These are phyloP conservation scores for Penicillium sp. DNA, from an alignment of 2,329 filamentous ascomycete genomes.

Conservation along the genomic window DNA sequence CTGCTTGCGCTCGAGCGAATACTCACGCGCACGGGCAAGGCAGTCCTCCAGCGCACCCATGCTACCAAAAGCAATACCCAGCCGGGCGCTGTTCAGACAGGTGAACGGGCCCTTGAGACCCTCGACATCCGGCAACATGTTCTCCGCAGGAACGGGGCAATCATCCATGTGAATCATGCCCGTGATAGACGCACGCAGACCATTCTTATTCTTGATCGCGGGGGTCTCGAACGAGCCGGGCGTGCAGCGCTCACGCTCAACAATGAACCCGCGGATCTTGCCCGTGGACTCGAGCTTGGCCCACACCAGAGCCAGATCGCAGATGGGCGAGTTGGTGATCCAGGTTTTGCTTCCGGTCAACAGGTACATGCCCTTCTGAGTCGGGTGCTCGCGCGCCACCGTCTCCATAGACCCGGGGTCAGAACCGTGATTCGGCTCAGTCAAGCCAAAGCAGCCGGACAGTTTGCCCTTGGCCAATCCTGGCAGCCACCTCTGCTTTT, in stretches of 20 bases:
- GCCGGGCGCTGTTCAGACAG: slow-evolving; percentile 87
- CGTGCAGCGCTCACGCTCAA: slow-evolving; percentile 80
- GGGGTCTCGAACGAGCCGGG: slow-evolving; percentile 87
- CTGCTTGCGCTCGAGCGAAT: slow-evolving; percentile 88
- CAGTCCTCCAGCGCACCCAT: slow-evolving; percentile 95
- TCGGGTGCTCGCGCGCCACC: slow-evolving; percentile 74
- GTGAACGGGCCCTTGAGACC: slow-evolving; percentile 85
- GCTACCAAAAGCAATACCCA: slow-evolving; percentile 88
- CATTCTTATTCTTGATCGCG: slow-evolving; percentile 89
- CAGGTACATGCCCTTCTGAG: slow-evolving; percentile 73
- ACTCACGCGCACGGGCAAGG: slow-evolving; percentile 71
- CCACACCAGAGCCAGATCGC: slow-evolving; percentile 82
- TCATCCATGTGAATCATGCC: slow-evolving; percentile 97
- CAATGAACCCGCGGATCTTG: slow-evolving; percentile 87
- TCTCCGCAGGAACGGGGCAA: slow-evolving; percentile 78
- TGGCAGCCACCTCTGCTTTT: slow-evolving; percentile 78
- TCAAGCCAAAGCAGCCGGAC: slow-evolving; percentile 81
- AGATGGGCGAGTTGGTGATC: slow-evolving; percentile 92
- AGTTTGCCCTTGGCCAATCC: slow-evolving; percentile 76
- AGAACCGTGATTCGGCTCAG: slow-evolving; percentile 87
- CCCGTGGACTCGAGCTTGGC: slow-evolving; percentile 86
- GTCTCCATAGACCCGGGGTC: slow-evolving; percentile 91
- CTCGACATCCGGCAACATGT: slow-evolving; percentile 90
- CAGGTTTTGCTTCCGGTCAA: slow-evolving; percentile 84
- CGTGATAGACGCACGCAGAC: slow-evolving; percentile 84